Evolutionary conservation across 2,329 filamentous ascomycete genomes (phyloP), one percentile per base, ranked within the genome.

Genomic region (Scedosporium minutisporum): DNA sequence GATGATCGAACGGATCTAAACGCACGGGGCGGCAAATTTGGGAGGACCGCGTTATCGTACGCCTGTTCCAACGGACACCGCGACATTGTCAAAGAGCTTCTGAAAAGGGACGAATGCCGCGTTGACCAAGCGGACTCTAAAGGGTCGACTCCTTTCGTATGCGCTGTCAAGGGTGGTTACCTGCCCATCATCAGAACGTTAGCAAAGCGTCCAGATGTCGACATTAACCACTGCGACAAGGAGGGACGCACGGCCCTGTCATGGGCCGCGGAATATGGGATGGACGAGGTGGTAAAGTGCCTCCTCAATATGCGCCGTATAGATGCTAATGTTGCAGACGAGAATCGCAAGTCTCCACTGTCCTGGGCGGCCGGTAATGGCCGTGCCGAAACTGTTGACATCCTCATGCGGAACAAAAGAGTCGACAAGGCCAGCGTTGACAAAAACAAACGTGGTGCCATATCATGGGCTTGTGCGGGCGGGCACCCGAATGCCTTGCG

Each of bases 221-320:
- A 72, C 44, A 58, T 71, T 46, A 73, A 74, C 63, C 69, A 72
- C 41, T 64, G 67, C 4, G 73, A 75, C 61, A 69, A 67, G 61
- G 51, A 42, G 33, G 70, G 71, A 21, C 71, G 73, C 62, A 72
- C 71, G 55, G 67, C 70, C 4, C 55, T 74, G 29, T 74, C 72
- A n/a, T 74, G 71, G 72, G 73, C 72, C 1, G 70, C 72, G 29
- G 68, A 68, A 4, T 69, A 69, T 58, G 73, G 72, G 6, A 65
- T 65, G 53, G 60, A 62, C 33, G 64, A 67, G 18, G 58, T 68
- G 14, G 63, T 73, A 4, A 67, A 65, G 44, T 29, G 65, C 23
- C 64, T 74, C 14, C 63, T 74, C 14, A 64, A 58, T n/a, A 57
- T 69, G 10, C 53, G 66, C 6, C 42, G 63, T 25, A 63, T 74